These are phyloP conservation scores for Aspergillus hortae DNA, from an alignment of 2,329 filamentous ascomycete species.

Conservation along the genomic window DNA sequence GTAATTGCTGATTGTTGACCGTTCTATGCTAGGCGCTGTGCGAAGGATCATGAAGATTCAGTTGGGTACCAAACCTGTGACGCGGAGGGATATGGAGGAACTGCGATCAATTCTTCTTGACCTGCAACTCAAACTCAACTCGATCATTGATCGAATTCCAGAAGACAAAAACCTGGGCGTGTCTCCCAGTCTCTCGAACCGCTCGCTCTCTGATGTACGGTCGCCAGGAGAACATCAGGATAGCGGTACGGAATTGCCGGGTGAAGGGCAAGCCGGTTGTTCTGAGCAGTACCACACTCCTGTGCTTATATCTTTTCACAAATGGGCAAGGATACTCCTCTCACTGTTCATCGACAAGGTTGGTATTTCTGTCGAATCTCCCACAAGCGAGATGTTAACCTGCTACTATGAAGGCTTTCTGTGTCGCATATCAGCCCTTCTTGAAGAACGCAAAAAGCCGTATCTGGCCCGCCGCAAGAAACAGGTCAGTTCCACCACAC, in stretches of 20 bases:
- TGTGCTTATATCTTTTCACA: constrained; percentile 43
- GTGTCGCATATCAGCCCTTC: constrained; percentile 47
- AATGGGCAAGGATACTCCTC: constrained; percentile 44
- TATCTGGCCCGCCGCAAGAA: constrained; percentile 45
- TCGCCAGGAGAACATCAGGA: constrained; percentile 24
- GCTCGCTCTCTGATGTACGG: constrained; percentile 24
- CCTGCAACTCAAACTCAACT: constrained; percentile 40
- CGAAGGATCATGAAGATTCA: constrained; percentile 44
- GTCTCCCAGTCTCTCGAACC: constrained; percentile 17
- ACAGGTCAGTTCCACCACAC: constrained; percentile 30
- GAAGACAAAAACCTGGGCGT: constrained; percentile 22
- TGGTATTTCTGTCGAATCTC: not conserved
- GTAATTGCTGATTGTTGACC: not conserved
- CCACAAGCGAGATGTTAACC: not conserved
- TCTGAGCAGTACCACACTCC: constrained; percentile 43
- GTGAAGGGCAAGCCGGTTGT: constrained; percentile 34
- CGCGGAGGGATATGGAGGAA: constrained; percentile 43
- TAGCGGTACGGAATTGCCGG: constrained; percentile 31
- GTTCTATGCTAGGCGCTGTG: constrained; percentile 32
- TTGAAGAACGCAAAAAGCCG: constrained; percentile 47
- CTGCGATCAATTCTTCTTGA: constrained; percentile 40
- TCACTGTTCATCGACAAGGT: constrained; percentile 46
- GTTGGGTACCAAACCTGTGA: constrained; percentile 42
- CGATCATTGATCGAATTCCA: constrained; percentile 43
- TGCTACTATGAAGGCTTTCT: constrained; percentile 33